Evolutionary conservation across 2,329 filamentous ascomycete genomes (phyloP).

Genomic region (Diaporthe vaccinii): DNA sequence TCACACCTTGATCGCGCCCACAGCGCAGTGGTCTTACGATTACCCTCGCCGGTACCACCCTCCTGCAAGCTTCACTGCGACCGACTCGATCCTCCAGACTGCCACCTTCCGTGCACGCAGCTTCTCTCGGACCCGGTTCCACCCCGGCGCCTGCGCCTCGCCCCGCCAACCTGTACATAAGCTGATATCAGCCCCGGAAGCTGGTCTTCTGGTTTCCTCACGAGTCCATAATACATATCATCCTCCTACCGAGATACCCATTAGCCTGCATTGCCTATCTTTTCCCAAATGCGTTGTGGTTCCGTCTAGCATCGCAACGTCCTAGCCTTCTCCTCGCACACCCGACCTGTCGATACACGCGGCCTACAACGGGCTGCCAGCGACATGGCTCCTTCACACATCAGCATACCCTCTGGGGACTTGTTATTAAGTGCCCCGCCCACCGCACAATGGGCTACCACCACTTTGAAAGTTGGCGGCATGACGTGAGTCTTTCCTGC

Average conservation of each 20-base stretch:
- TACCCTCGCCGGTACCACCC: slow-evolving; percentile 23
- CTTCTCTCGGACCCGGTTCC: background rate
- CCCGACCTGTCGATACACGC: background rate
- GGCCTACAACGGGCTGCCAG: background rate
- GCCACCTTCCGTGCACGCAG: background rate
- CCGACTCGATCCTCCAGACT: slow-evolving; percentile 9
- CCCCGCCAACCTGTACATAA: slow-evolving; percentile 35
- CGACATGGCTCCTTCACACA: slow-evolving; percentile 65
- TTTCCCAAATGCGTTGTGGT: slow-evolving; percentile 30
- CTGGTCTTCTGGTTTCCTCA: slow-evolving; percentile 39
- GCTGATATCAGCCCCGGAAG: slow-evolving; percentile 40
- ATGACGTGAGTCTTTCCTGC: slow-evolving; percentile 73
- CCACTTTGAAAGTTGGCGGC: slow-evolving; percentile 89
- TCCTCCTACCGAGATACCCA: slow-evolving; percentile 19
- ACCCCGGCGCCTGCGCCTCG: background rate
- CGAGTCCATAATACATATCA: slow-evolving; percentile 27
- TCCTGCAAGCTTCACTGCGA: slow-evolving; percentile 24
- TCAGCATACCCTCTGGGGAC: slow-evolving; percentile 61
- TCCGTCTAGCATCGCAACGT: slow-evolving; percentile 28
- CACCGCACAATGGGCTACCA: slow-evolving; percentile 83
- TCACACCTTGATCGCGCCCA: slow-evolving; percentile 11
- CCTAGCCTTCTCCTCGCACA: background rate
- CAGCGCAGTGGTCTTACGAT: slow-evolving; percentile 13
- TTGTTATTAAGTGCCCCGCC: slow-evolving; percentile 52
- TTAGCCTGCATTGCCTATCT: slow-evolving; percentile 3